These are phyloP conservation scores for Candida glaebosa DNA, from an alignment of 805 yeast genomes.

Conservation along the genomic window DNA sequence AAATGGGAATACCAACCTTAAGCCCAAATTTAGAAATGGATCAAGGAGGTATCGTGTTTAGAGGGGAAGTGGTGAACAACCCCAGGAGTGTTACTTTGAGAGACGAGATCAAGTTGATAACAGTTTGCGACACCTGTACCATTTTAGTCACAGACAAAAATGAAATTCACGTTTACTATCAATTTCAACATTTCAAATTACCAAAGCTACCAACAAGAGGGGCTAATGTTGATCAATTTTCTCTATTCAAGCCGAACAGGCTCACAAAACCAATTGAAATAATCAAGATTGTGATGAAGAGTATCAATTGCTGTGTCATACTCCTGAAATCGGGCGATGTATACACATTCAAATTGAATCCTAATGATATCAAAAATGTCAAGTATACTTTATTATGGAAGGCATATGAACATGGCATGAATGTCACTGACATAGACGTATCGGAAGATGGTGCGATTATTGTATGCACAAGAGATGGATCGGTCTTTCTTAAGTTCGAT, in stretches of 20 bases:
- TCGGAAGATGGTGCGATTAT: slow-evolving; percentile 67
- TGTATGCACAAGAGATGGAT: slow-evolving; percentile 66
- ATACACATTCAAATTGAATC: slow-evolving; percentile 28
- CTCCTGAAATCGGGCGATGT: slow-evolving; percentile 61
- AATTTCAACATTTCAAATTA: slow-evolving; percentile 52
- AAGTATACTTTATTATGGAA: slow-evolving; percentile 57
- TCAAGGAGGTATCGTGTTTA: slow-evolving; percentile 23
- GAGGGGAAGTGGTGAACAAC: slow-evolving; percentile 35
- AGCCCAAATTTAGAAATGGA: slow-evolving; percentile 20
- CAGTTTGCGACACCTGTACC: slow-evolving; percentile 68
- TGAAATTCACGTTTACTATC: slow-evolving; percentile 60
- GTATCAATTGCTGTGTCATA: slow-evolving; percentile 43
- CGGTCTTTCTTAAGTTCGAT: slow-evolving; percentile 48
- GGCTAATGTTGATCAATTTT: slow-evolving; percentile 43
- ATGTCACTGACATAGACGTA: slow-evolving; percentile 64
- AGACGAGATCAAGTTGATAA: slow-evolving; percentile 52
- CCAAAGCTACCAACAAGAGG: slow-evolving; percentile 37
- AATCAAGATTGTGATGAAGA: slow-evolving; percentile 29
- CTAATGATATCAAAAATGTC: slow-evolving; percentile 30
- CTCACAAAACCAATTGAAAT: slow-evolving; percentile 40
- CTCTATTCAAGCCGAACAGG: slow-evolving; percentile 50
- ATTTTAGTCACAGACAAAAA: slow-evolving; percentile 55
- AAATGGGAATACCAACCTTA: slow-evolving; percentile 54
- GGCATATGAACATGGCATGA: slow-evolving; percentile 54
- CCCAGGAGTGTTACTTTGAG: slow-evolving; percentile 42